Percentiles rank a stretch among this genome's conserved stretches.
Conservation (phyloP, 345 rosid genomes). For the Arabis alpina region DNA sequence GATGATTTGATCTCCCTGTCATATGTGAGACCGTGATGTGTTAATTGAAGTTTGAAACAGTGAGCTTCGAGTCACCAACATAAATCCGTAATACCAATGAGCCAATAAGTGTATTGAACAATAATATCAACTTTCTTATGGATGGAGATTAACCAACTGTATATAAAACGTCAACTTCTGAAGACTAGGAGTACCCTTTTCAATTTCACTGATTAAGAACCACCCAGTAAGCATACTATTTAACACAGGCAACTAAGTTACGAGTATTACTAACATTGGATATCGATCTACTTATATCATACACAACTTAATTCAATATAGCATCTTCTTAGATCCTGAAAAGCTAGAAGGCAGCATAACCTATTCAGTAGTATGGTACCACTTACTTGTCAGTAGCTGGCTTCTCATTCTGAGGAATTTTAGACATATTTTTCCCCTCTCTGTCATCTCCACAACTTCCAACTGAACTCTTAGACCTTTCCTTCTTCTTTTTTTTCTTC, state of each 20-base stretch:
- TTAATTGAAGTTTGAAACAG: not conserved
- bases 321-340: slow-evolving; percentile 1
- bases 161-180: slow-evolving; percentile 7
- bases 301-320: not conserved
- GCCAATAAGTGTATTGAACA: not conserved
- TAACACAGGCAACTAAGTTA: not conserved
- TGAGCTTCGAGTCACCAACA: not conserved
- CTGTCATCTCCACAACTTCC: not conserved
- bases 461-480: slow-evolving; percentile 21
- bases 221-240: not conserved
- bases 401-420: slow-evolving; percentile 41
- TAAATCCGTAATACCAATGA: slow-evolving; percentile 14
- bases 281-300: not conserved
- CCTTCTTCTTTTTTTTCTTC: slow-evolving; percentile 29
- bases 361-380: slow-evolving; percentile 12
- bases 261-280: not conserved
- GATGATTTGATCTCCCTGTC: slow-evolving; percentile 32
- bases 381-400: slow-evolving; percentile 37
- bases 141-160: slow-evolving; percentile 8
- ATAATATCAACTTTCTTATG: not conserved
- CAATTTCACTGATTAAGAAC: not conserved
- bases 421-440: slow-evolving; percentile 13
- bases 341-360: slow-evolving; percentile 3
- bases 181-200: not conserved
- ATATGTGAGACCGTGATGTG: not conserved